Evolutionary conservation across 2,329 filamentous ascomycete genomes (phyloP).

Genomic region (Calonectria hongkongensis): DNA sequence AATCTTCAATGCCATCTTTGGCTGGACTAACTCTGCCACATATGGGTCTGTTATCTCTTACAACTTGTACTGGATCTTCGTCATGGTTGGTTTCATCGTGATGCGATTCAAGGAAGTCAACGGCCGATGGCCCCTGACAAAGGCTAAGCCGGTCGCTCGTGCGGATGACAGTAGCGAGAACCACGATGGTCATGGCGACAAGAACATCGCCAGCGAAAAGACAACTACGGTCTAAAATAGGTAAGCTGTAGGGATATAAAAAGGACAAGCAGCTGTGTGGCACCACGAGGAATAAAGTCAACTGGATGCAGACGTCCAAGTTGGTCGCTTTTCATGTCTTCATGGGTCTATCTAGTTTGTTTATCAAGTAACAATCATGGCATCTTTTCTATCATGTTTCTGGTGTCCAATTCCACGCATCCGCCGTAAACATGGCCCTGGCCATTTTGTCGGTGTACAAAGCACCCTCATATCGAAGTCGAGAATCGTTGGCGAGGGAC

Average conservation of each 20-base stretch:
- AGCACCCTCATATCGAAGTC: constrained; percentile 68
- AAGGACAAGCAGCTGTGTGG: not conserved
- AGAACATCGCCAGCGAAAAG: constrained; percentile 54
- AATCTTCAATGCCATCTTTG: constrained; percentile 89
- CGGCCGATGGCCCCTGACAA: constrained; percentile 69
- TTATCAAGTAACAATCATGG: constrained; percentile 44
- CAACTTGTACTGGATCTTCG: constrained; percentile 88
- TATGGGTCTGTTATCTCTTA: constrained; percentile 92
- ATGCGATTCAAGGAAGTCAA: constrained; percentile 80
- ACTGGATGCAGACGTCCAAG: constrained; percentile 23
- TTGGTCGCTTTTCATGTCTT: constrained; percentile 42
- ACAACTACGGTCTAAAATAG: constrained; percentile 47
- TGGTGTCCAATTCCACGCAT: constrained; percentile 77
- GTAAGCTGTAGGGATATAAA: not conserved
- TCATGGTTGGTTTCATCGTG: constrained; percentile 80
- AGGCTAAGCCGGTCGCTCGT: constrained; percentile 54
- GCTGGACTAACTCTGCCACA: constrained; percentile 92
- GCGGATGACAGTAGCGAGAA: constrained; percentile 54
- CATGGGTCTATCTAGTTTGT: constrained; percentile 46
- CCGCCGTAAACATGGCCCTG: constrained; percentile 72
- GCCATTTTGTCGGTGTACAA: constrained; percentile 72
- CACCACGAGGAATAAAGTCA: not conserved
- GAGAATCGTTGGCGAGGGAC: constrained; percentile 69
- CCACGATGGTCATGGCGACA: constrained; percentile 50
- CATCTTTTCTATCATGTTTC: constrained; percentile 59